Conservation (phyloP, 257 asterid species). For the Euphrasia confusa region DNA sequence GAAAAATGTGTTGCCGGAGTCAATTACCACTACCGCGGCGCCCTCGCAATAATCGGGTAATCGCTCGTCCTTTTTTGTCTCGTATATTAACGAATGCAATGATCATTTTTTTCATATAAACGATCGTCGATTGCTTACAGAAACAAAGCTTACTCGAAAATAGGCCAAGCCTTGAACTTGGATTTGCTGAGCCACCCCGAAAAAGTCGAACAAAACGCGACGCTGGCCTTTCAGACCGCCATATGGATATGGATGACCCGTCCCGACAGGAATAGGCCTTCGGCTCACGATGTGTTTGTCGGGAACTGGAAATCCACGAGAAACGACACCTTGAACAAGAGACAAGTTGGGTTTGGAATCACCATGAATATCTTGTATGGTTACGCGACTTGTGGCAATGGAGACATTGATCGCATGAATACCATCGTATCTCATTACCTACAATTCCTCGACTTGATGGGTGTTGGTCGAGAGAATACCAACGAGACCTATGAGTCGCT, state of each 20-base stretch:
- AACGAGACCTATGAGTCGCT: conserved; percentile 59
- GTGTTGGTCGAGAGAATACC: conserved; percentile 73
- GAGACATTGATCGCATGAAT: conserved; percentile 74
- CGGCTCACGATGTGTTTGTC: conserved; percentile 69
- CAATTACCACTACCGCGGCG: conserved; percentile 83
- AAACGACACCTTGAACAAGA: conserved; percentile 70
- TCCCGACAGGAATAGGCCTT: conserved; percentile 56
- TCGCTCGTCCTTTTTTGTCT: not conserved
- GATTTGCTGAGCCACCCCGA: conserved; percentile 90
- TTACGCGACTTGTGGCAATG: conserved; percentile 67
- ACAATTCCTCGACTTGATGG: conserved; percentile 71
- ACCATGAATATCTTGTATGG: conserved; percentile 85
- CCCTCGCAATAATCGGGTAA: conserved; percentile 83
- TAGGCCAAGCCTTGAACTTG: conserved; percentile 59
- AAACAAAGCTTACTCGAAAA: conserved; percentile 65
- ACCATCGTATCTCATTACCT: conserved; percentile 62
- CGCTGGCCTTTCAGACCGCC: conserved; percentile 81
- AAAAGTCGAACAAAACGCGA: conserved; percentile 86
- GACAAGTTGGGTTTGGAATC: conserved; percentile 74
- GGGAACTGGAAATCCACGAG: conserved; percentile 83
- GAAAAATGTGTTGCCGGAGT: conserved; percentile 80
- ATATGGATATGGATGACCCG: conserved; percentile 84
- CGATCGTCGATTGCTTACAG: conserved; percentile 24
- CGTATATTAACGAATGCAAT: not conserved
- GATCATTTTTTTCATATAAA: not conserved